These are phyloP conservation scores for Cladosporium austrohemisphaericum DNA, from an alignment of 2,329 filamentous ascomycete genomes.

Conservation along the genomic window DNA sequence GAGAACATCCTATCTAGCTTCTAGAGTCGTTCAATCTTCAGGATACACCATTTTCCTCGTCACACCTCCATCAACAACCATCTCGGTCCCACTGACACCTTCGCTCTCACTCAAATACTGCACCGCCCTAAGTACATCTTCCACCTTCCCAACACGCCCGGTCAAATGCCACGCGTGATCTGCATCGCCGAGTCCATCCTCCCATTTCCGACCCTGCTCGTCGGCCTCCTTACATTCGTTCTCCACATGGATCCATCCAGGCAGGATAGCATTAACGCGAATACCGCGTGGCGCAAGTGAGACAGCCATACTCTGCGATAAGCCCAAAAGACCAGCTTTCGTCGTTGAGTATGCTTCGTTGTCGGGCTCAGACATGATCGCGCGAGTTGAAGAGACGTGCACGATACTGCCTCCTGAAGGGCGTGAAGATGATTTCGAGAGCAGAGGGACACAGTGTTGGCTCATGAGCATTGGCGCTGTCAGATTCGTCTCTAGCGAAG, in stretches of 20 bases:
- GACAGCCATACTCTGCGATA: conserved; percentile 49
- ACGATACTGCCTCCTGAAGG: conserved; percentile 34
- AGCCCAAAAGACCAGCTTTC: conserved; percentile 50
- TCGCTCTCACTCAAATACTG: conserved; percentile 40
- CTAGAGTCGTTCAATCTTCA: conserved; percentile 27
- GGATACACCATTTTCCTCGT: conserved; percentile 46
- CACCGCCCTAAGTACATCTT: conserved; percentile 43
- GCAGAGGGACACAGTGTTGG: conserved; percentile 28
- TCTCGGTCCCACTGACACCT: conserved; percentile 45
- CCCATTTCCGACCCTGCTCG: conserved; percentile 41
- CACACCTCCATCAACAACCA: conserved; percentile 47
- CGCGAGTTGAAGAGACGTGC: conserved; percentile 50
- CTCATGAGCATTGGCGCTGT: conserved; percentile 34
- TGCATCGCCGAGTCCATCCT: conserved; percentile 43
- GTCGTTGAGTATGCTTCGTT: conserved; percentile 50
- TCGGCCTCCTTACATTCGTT: conserved; percentile 43
- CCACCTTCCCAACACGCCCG: conserved; percentile 49
- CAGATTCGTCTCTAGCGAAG: conserved; percentile 37
- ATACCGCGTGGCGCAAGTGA: conserved; percentile 43
- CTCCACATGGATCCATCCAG: conserved; percentile 51
- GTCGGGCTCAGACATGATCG: conserved; percentile 47
- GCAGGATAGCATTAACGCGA: conserved; percentile 48
- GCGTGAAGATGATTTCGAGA: conserved; percentile 21
- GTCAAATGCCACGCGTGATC: conserved; percentile 50
- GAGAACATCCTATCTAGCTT: no score